Percentiles rank a stretch among this genome's conserved stretches.
Evolutionary conservation across 345 rosid species (phyloP).

Genomic region (Dimocarpus longan): DNA sequence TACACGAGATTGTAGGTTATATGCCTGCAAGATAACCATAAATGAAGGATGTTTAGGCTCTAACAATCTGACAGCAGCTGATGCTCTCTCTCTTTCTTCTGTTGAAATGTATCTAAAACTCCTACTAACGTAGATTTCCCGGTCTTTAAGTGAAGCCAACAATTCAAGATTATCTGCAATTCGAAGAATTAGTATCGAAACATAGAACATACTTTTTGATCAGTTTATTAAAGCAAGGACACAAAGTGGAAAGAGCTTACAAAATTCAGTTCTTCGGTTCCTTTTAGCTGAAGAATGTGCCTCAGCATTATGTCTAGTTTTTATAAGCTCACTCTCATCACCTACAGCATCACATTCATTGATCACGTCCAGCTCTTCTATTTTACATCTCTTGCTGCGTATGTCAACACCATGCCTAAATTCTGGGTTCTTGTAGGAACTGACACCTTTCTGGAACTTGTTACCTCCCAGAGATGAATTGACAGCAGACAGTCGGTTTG

Average conservation of each 20-base stretch:
- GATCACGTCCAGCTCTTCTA: slow-evolving; percentile 15
- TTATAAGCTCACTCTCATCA: neutral
- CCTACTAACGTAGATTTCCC: slow-evolving; percentile 23
- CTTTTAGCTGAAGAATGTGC: too few relatives aligned
- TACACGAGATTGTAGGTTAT: neutral
- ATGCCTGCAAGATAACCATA: slow-evolving; percentile 36
- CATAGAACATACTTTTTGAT: neutral
- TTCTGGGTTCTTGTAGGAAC: too few relatives aligned
- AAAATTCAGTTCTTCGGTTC: neutral
- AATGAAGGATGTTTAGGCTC: slow-evolving; percentile 33
- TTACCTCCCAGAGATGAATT: too few relatives aligned
- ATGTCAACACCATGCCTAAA: neutral
- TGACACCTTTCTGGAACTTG: too few relatives aligned
- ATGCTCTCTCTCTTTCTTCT: slow-evolving; percentile 34
- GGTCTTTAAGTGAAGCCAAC: neutral
- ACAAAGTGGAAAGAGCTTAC: neutral
- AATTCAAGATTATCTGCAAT: neutral
- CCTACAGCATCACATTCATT: neutral
- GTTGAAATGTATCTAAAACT: slow-evolving; percentile 2
- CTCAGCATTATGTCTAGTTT: neutral
- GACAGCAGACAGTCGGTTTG: slow-evolving; percentile 8
- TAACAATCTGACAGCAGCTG: neutral
- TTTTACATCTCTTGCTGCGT: slow-evolving; percentile 7
- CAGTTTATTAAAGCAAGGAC: too few relatives aligned
- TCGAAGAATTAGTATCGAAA: neutral